Evolutionary conservation across 1,284 basidiomycete genomes (phyloP), one percentile per base, ranked within the genome.

Genomic region (Boletus semigastroideus): DNA sequence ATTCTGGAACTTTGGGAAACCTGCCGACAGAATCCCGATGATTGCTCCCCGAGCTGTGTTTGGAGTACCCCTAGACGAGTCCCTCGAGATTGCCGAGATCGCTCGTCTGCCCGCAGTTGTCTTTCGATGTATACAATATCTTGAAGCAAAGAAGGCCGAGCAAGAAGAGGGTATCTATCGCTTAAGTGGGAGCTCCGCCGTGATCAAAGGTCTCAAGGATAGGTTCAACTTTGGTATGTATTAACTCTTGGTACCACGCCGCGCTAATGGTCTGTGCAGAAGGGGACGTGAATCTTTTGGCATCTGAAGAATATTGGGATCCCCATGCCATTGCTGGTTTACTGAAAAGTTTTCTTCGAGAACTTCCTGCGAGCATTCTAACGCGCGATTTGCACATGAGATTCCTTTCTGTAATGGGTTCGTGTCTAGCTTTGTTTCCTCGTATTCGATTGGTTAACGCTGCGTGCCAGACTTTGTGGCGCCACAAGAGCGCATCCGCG

Each of bases 161-260:
- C 84, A 91, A 62, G 96, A 99, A 67, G 96, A 99, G 73, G 96
- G 96, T 34, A 97, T 99, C 59, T 99, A 99, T 73, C 86, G 96
- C 48, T 75, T 99, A 49, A 94, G 90, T 62, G 94, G 94, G 9
- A 93, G 90, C 63, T 91, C 91, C 52, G 92, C 93, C 27, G 93
- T 95, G 48, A 95, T 98, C 76, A 98, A 98, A 77, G 84, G 78
- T 42, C 77, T 99, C 52, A 94, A 90, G 65, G 96, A 98, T 65
- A 82, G 87, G 53, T 99, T 98, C 75, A 97, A 98, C 69, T 69
- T 77, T 57, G 90, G 90, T 91, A 63, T 59, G 82, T 74, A 46
- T 51, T 46, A 50, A 30, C 8, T 46, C 27, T 49, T 52, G 40
- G 36, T 36, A 37, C 50, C 44, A 47, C 53, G 43, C 42, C 50